Evolutionary conservation across 2,329 filamentous ascomycete genomes (phyloP).

Genomic region (Elsinoe fawcettii): DNA sequence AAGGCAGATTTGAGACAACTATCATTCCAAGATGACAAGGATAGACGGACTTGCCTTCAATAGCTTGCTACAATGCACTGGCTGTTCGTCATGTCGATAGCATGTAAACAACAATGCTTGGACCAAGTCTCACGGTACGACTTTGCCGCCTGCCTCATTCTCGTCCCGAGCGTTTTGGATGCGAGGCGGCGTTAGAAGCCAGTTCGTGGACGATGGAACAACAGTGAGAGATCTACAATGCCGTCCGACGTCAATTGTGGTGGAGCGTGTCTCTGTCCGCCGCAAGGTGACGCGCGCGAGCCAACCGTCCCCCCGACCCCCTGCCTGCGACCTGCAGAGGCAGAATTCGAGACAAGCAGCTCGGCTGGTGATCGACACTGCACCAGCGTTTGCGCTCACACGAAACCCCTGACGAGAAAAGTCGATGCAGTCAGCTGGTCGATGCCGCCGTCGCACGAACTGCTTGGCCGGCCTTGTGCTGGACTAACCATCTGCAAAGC

Average conservation of each 20-base stretch:
- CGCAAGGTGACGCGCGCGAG: constrained; percentile 5
- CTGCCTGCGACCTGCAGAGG: constrained; percentile 5
- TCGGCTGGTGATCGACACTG: constrained; percentile 6
- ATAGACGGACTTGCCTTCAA: constrained; percentile 3
- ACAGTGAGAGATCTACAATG: constrained; percentile 2
- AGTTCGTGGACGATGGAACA: background rate
- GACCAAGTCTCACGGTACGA: constrained; percentile 4
- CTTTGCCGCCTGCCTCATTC: background rate
- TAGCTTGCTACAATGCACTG: background rate
- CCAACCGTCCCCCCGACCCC: constrained; percentile 1
- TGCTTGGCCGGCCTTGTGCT: background rate
- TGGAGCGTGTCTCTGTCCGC: background rate
- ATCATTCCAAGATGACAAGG: background rate
- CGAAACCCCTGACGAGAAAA: constrained; percentile 9
- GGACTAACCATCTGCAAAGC: background rate
- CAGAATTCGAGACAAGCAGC: constrained; percentile 9
- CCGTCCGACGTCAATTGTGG: constrained; percentile 7
- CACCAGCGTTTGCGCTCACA: constrained; percentile 8
- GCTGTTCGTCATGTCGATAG: background rate
- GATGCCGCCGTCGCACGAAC: constrained; percentile 7
- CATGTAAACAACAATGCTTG: background rate
- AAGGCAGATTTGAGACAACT: background rate
- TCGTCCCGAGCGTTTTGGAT: background rate
- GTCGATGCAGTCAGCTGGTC: constrained; percentile 12
- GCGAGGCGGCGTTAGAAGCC: background rate